Conservation (phyloP, 208 protist species). For the Porcisia deanei region DNA sequence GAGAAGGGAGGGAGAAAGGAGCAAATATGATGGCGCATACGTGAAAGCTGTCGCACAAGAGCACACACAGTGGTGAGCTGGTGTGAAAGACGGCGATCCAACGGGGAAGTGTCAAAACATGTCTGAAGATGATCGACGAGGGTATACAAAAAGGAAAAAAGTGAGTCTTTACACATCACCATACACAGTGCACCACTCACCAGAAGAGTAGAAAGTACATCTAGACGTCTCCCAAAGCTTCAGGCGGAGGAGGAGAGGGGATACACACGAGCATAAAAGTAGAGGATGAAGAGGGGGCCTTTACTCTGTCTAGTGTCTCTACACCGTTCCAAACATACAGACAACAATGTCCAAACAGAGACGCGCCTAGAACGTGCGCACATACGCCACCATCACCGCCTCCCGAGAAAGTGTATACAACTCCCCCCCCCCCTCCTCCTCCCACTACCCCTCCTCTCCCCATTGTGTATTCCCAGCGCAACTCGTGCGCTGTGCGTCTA, state of each 20-base stretch:
- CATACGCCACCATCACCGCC: neutral
- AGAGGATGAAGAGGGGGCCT: neutral
- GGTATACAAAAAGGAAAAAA: neutral
- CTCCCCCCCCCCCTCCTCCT: neutral
- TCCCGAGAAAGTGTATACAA: too few species aligned
- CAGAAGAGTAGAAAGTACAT: too few species aligned
- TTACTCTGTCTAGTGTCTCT: neutral
- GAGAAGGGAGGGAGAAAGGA: neutral
- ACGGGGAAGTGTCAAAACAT: neutral
- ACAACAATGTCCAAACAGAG: conserved; percentile 1
- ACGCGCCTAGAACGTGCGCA: neutral
- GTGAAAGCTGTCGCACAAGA: too few species aligned
- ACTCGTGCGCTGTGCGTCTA: too few species aligned
- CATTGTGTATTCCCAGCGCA: too few species aligned
- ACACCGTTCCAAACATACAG: neutral
- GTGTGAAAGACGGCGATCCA: neutral
- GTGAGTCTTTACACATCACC: too few species aligned
- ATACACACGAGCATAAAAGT: neutral
- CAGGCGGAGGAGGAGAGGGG: too few species aligned
- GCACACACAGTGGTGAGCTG: neutral
- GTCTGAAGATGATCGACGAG: too few species aligned
- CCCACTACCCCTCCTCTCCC: too few species aligned
- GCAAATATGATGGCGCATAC: too few species aligned
- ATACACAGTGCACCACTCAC: too few species aligned
- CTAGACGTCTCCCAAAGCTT: too few species aligned